Conservation (phyloP, 1,284 basidiomycete genomes). For the Cutaneotrichosporon sp. region DNA sequence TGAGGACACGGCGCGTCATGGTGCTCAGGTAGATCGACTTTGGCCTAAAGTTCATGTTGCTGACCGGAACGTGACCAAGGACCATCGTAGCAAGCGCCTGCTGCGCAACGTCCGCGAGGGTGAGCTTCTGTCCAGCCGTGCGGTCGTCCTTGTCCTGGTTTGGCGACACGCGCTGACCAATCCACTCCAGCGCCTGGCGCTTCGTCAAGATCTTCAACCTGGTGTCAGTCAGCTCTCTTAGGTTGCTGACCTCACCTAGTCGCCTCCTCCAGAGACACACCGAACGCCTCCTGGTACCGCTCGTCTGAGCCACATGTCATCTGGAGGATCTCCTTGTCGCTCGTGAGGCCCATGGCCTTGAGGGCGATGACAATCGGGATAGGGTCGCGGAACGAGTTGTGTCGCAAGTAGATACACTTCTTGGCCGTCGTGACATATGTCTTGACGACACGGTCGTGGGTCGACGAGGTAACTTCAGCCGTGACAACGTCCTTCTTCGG, state of each 20-base stretch:
- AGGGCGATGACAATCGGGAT: conserved; percentile 95
- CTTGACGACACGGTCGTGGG: conserved; percentile 97
- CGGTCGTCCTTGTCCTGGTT: conserved; percentile 62
- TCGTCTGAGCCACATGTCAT: conserved; percentile 92
- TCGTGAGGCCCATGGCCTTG: conserved; percentile 93
- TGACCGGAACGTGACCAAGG: conserved; percentile 92
- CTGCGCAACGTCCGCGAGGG: conserved; percentile 89
- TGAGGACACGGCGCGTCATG: conserved; percentile 93
- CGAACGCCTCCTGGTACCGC: conserved; percentile 82
- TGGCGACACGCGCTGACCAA: conserved; percentile 82
- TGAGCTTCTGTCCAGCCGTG: conserved; percentile 63
- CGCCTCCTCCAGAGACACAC: conserved; percentile 91
- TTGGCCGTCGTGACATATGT: conserved; percentile 97
- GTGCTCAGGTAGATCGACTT: conserved; percentile 98
- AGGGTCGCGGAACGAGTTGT: conserved; percentile 97
- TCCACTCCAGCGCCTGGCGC: conserved; percentile 93
- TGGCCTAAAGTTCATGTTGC: conserved; percentile 83
- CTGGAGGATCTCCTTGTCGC: conserved; percentile 96
- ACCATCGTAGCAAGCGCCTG: conserved; percentile 97
- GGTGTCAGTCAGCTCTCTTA: conserved; percentile 10
- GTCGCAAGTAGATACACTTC: conserved; percentile 90
- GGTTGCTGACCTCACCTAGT: conserved; percentile 58
- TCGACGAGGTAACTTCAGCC: conserved; percentile 98
- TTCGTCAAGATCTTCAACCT: conserved; percentile 82
- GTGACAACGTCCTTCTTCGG: conserved; percentile 86